phyloP scores from a whole-genome alignment of 306 rosid species.

The Quercus cerris region DNA sequence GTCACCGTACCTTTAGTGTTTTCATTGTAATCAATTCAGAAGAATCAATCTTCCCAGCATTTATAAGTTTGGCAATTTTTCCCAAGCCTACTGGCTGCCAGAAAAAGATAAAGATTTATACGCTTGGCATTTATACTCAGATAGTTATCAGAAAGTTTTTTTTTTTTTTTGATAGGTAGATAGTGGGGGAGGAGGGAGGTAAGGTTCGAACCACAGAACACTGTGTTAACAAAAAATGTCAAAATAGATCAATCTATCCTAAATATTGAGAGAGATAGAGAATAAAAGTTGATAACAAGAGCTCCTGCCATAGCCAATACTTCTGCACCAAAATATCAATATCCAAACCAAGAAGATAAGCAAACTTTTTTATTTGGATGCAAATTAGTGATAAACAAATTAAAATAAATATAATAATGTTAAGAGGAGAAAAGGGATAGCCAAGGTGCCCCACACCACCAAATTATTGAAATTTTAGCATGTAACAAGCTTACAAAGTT shows the following conservation, averaged over 20 bases:
- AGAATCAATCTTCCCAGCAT: constrained; percentile 87
- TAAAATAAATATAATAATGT: no score
- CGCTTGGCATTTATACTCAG: background rate
- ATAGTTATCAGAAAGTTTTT: background rate
- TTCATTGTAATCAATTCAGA: constrained; percentile 91
- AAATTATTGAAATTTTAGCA: background rate
- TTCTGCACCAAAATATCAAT: background rate
- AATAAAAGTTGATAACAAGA: background rate
- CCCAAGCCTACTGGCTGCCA: constrained; percentile 92
- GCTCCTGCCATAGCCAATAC: background rate
- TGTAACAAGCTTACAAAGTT: background rate
- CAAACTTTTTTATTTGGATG: background rate
- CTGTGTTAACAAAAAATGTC: background rate
- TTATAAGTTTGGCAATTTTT: constrained; percentile 74
- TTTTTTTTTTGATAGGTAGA: no score
- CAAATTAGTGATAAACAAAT: background rate
- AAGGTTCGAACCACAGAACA: background rate
- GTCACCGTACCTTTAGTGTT: constrained; percentile 74
- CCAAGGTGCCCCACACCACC: background rate
- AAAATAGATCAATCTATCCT: background rate
- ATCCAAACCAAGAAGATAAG: constrained; percentile 1
- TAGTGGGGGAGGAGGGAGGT: no score
- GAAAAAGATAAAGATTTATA: constrained; percentile 6
- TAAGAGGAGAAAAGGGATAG: background rate
- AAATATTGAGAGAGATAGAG: background rate